Conservation (phyloP, 805 yeast genomes). For the Monosporozyma aerobia region DNA sequence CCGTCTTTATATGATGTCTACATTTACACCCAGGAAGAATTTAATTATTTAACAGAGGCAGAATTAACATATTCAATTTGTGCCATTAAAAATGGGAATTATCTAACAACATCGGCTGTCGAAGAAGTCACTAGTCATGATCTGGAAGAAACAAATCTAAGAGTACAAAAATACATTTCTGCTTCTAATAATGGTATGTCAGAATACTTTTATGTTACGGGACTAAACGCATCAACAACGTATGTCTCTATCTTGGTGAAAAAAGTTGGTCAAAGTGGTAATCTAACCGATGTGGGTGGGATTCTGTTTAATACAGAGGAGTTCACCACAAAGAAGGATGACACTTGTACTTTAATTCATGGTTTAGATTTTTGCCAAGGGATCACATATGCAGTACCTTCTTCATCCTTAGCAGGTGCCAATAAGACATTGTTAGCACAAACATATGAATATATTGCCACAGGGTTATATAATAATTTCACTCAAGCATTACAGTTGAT, state of each 20-base stretch:
- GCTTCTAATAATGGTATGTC: slow-evolving; percentile 39
- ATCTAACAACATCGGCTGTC: slow-evolving; percentile 24
- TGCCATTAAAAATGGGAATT: slow-evolving; percentile 53
- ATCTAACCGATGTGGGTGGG: slow-evolving; percentile 43
- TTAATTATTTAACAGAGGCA: slow-evolving; percentile 24
- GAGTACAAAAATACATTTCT: slow-evolving; percentile 31
- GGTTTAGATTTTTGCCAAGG: slow-evolving; percentile 67
- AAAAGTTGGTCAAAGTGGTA: slow-evolving; percentile 29
- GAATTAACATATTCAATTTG: slow-evolving; percentile 54
- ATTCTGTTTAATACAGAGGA: slow-evolving; percentile 46
- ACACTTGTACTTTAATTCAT: slow-evolving; percentile 65
- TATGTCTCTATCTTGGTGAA: slow-evolving; percentile 60
- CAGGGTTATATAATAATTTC: slow-evolving; percentile 50
- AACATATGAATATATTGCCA: slow-evolving; percentile 59
- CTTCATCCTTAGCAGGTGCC: slow-evolving; percentile 29
- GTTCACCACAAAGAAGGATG: slow-evolving; percentile 46
- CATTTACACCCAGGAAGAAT: slow-evolving; percentile 37
- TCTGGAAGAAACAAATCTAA: slow-evolving; percentile 11
- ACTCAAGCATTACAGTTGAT: slow-evolving; percentile 65
- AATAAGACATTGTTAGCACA: slow-evolving; percentile 31
- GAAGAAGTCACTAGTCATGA: slow-evolving; percentile 2
- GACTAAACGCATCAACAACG: slow-evolving; percentile 48
- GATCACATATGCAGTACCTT: slow-evolving; percentile 86
- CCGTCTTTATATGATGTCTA: slow-evolving; percentile 32
- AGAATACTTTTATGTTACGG: slow-evolving; percentile 54